Evolutionary conservation across 2,329 filamentous ascomycete species (phyloP).

Genomic region (Fusarium bulbicola): DNA sequence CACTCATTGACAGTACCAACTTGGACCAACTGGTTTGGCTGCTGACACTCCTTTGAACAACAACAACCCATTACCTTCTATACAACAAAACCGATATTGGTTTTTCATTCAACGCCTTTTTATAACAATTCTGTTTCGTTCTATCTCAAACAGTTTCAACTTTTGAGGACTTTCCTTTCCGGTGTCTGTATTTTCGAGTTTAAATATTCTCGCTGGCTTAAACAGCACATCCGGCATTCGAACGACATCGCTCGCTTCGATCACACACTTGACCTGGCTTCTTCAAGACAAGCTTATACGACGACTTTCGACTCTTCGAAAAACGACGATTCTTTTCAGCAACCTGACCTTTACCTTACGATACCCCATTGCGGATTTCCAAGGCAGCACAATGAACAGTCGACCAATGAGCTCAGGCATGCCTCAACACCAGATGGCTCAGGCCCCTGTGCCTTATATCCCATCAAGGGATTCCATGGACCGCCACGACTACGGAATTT

Average conservation of each 20-base stretch:
- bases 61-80: constrained; percentile 16
- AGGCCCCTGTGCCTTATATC: constrained; percentile 56
- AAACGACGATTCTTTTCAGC: constrained; percentile 27
- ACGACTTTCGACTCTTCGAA: constrained; percentile 30
- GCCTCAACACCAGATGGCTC: constrained; percentile 61
- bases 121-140: constrained; percentile 13
- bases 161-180: constrained; percentile 10
- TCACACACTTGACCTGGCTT: constrained; percentile 9
- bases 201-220: constrained; percentile 39
- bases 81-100: constrained; percentile 22
- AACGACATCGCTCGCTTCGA: constrained; percentile 34
- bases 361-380: constrained; percentile 36
- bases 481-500: constrained; percentile 67
- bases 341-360: constrained; percentile 16
- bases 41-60: constrained; percentile 61
- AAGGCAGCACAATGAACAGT: constrained; percentile 32
- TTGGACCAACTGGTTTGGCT: constrained; percentile 67
- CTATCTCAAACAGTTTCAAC: constrained; percentile 10
- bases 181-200: constrained; percentile 41
- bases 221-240: constrained; percentile 34
- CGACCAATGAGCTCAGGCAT: constrained; percentile 47
- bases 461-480: constrained; percentile 64
- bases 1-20: constrained; percentile 45
- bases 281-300: constrained; percentile 24
- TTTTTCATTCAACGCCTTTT: constrained; percentile 20